Percentiles rank a stretch among this genome's conserved stretches.
Evolutionary conservation across 2,329 filamentous ascomycete genomes (phyloP).

Genomic region (Microsporum audouinii): DNA sequence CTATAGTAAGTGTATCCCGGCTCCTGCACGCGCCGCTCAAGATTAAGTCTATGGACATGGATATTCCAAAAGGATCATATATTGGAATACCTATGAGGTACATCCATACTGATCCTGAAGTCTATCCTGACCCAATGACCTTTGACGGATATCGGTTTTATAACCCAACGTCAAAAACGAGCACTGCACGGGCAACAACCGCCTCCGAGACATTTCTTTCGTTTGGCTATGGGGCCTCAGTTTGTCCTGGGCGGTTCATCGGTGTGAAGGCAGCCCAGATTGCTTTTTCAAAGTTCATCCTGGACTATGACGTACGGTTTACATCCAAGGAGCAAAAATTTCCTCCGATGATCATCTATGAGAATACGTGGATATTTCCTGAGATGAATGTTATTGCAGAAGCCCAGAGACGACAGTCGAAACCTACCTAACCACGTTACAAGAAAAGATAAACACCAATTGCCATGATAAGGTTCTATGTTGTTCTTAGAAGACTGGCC

Average conservation of each 20-base stretch:
- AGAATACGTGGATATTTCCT: background rate
- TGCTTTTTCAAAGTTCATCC: background rate
- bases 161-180: background rate
- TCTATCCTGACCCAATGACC: background rate
- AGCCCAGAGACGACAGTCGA: background rate
- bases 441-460: background rate
- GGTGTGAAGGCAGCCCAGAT: background rate
- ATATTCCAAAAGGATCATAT: background rate
- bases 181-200: background rate
- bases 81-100: background rate
- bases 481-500: too few relatives aligned
- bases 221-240: background rate
- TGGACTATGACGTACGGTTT: background rate
- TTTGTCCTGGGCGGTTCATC: conserved; percentile 2
- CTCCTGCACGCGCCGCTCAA: background rate
- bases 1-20: background rate
- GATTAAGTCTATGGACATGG: background rate
- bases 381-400: background rate
- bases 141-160: background rate
- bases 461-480: too few relatives aligned
- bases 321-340: background rate
- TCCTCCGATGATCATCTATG: background rate
- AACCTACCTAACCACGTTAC: background rate
- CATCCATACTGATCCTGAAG: conserved; percentile 1
- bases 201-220: conserved; percentile 2